Evolutionary conservation across 169 alveolate species (phyloP), one percentile per base, ranked within the genome.

Genomic region (Cryptosporidium sp.): DNA sequence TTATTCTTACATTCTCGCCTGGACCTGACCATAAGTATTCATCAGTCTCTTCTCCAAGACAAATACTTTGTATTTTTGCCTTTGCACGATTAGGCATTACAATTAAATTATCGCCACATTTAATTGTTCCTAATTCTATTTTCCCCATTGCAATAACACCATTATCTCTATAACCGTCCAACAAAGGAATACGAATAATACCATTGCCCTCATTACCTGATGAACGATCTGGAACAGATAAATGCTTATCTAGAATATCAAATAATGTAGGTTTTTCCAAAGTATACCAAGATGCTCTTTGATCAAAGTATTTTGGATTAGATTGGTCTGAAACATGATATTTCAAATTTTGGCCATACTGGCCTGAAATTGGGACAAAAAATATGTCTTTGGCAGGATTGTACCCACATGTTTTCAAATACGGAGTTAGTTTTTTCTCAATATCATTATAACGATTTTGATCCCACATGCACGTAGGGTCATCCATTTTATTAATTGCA

Each of bases 401-500:
- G 84, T 93, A 96, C 29, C 99, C 98, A 69, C 98, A 96, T 37
- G 93, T 93, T 86, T 95, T 94, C 51, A 97, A 93, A 93, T 95
- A 98, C 1, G 99, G 98, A 1, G 93, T 93, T 10, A 97, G 89
- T 86, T 94, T 95, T 43, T 94, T 93, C 21, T 91, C 95, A 21
- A 98, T 95, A 41, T 92, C 93, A 31, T 93, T 94, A 70, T 86
- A 96, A 84, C 99, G 93, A 14, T 92, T 95, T 93, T 97, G 97
- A 92, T 96, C 94, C 99, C 99, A 95, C 89, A 96, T 91, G 92
- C 97, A 95, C 65, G 99, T 95, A 26, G 98, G 99, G 58, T 97
- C 99, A 94, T 99, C 99, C 99, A 99, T 99, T 92, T 99, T 99
- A 93, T 98, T 98, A 31, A 99, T 97, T 48, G 99, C 98, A 39